These are phyloP conservation scores for Rheum nobile DNA, from an alignment of 148 eudicot species.

Conservation along the genomic window DNA sequence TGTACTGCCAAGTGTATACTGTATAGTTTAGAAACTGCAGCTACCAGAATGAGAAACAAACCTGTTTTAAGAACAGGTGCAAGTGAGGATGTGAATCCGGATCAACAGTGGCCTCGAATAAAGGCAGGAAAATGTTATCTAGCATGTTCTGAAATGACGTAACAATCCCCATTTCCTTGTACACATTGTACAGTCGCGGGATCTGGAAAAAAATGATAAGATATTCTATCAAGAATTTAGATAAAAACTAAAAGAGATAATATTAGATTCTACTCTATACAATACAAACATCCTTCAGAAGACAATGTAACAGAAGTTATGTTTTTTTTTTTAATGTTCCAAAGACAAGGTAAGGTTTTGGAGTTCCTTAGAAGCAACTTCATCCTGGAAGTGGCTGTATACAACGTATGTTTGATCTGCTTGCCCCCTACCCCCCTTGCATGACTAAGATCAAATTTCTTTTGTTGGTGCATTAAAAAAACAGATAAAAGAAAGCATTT, in stretches of 20 bases:
- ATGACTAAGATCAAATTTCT: background rate
- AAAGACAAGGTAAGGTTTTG: background rate
- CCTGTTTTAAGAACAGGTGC: conserved; percentile 68
- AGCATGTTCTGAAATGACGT: conserved; percentile 73
- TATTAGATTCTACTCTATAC: background rate
- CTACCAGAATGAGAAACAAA: conserved; percentile 11
- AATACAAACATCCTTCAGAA: background rate
- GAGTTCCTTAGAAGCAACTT: background rate
- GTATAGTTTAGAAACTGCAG: conserved; percentile 3
- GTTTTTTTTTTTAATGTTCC: background rate
- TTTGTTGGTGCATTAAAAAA: background rate
- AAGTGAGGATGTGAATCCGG: conserved; percentile 77
- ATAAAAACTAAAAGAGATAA: background rate
- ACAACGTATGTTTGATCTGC: background rate
- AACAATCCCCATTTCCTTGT: conserved; percentile 72
- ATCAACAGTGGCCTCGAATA: conserved; percentile 69
- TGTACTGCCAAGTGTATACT: background rate
- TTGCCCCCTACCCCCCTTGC: background rate
- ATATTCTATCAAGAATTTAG: background rate
- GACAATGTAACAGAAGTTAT: background rate
- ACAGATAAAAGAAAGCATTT: background rate
- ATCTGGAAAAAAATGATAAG: conserved; percentile 25
- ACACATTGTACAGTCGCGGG: conserved; percentile 68
- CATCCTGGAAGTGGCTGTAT: background rate
- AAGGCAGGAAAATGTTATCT: conserved; percentile 67